Conservation (phyloP, 768 basidiomycete genomes). For the Cubamyces sp. region DNA sequence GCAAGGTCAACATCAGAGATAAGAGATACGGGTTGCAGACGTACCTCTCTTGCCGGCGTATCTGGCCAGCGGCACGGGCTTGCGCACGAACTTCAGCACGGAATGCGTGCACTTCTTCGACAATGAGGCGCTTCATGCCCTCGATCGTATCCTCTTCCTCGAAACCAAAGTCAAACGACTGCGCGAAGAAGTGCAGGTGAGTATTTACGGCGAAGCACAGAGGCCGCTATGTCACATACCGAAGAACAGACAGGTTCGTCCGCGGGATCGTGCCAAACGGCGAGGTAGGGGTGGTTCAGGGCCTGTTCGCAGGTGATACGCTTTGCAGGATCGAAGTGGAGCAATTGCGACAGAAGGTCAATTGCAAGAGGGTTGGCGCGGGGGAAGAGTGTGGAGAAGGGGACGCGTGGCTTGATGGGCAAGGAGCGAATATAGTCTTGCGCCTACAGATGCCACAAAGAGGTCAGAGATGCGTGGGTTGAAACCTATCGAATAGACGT, state of each 20-base stretch:
- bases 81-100: conserved; percentile 89
- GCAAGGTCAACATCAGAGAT: background rate
- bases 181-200: background rate
- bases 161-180: conserved; percentile 96
- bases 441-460: conserved; percentile 52
- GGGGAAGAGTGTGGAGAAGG: conserved; percentile 91
- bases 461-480: background rate
- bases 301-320: conserved; percentile 97
- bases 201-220: background rate
- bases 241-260: conserved; percentile 88
- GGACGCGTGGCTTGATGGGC: conserved; percentile 94
- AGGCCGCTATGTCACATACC: conserved; percentile 44
- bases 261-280: conserved; percentile 97
- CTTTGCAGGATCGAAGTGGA: conserved; percentile 96
- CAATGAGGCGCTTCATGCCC: conserved; percentile 95
- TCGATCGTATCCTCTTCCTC: conserved; percentile 97
- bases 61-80: conserved; percentile 69
- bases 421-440: conserved; percentile 98
- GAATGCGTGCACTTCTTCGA: conserved; percentile 90
- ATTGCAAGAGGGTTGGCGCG: conserved; percentile 93
- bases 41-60: conserved; percentile 79
- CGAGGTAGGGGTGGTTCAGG: conserved; percentile 89
- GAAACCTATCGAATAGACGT: conserved; percentile 31
- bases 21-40: conserved; percentile 14
- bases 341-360: conserved; percentile 87